Base-by-base conservation (phyloP, 164 flowering plant genomes). In the Cinnamomum chago region DNA sequence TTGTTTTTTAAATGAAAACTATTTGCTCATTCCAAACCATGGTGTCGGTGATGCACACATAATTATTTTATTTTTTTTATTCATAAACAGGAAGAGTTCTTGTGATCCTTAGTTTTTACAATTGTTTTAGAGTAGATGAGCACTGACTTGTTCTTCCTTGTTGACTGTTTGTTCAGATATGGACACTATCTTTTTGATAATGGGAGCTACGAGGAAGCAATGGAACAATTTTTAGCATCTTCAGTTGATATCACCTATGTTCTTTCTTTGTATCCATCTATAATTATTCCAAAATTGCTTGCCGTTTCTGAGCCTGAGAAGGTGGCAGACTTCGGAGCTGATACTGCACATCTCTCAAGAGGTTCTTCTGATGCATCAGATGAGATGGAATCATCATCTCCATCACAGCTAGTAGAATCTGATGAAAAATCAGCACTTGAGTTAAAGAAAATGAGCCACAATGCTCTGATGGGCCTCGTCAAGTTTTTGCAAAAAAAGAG, bases 221-320 rank as follows among this genome's bases (percentile, higher is more conserved):
- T 96, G 98, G 98, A 96, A 72, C 97, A 96, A 68, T 96, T 96
- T 84, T 70, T 84, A 80, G 93, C 90, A 77, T 94, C 99, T 80
- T 95, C 90, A 86, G 97, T 91, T 13, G 97, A 96, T 75, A 88
- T 94, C 71, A 90, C 92, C 13, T 90, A 92, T 81, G 95, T 94
- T 70, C 97, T 96, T 66, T 88, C 97, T 70, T 77, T 96, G 23
- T 94, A 91, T 84, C 94, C 91, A 71, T 90, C 90, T 20, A 87
- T 96, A 72, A 70, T 85, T 80, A 86, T 92, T 84, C 97, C 98
- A 9, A 90, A 92, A 79, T 83, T 92, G 74, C 73, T 83, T 52
- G 60, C 80, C 50, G 67, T 85, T 79, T 82, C 90, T 58, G 97
- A 89, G 79, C 82, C 91, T 47, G 95, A 89, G 70, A 88, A 86